phyloP scores from a whole-genome alignment of 495 filamentous ascomycete species.

The Lindgomyces ingoldianus region DNA sequence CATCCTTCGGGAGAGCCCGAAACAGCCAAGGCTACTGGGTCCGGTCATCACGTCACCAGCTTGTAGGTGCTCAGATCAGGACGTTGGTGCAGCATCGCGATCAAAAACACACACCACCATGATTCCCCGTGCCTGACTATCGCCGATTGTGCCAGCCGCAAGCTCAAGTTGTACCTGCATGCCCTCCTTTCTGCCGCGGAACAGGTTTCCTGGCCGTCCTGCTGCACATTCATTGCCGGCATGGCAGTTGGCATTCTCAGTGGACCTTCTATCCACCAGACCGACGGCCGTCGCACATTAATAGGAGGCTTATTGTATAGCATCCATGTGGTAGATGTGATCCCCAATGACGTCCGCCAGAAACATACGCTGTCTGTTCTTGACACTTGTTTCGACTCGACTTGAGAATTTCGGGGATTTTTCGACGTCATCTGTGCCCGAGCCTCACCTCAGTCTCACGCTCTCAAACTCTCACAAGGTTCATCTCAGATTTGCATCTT shows the following conservation, averaged over 20 bases:
- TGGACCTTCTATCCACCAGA: too few species aligned
- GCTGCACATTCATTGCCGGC: too few species aligned
- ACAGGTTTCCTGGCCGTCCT: not conserved
- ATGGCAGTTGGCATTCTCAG: too few species aligned
- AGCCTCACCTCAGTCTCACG: not conserved
- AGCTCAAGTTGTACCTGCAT: constrained; percentile 23
- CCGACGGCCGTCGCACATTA: too few species aligned
- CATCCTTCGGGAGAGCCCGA: constrained; percentile 1
- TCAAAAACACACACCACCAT: not conserved
- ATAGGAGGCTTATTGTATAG: too few species aligned
- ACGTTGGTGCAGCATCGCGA: constrained; percentile 16
- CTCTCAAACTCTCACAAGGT: not conserved
- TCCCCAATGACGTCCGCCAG: not conserved
- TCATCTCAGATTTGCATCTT: not conserved
- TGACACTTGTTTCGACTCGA: not conserved
- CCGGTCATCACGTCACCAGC: constrained; percentile 17
- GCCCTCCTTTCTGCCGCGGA: not conserved
- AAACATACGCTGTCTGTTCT: not conserved
- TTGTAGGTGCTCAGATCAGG: constrained; percentile 10
- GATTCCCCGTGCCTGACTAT: not conserved
- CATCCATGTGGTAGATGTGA: not conserved
- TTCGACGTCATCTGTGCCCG: not conserved
- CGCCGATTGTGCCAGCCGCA: not conserved
- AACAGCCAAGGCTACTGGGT: constrained; percentile 3
- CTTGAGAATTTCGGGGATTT: not conserved